phyloP scores from a whole-genome alignment of 176 grass and related monocot species.

The Triticum monococcum region DNA sequence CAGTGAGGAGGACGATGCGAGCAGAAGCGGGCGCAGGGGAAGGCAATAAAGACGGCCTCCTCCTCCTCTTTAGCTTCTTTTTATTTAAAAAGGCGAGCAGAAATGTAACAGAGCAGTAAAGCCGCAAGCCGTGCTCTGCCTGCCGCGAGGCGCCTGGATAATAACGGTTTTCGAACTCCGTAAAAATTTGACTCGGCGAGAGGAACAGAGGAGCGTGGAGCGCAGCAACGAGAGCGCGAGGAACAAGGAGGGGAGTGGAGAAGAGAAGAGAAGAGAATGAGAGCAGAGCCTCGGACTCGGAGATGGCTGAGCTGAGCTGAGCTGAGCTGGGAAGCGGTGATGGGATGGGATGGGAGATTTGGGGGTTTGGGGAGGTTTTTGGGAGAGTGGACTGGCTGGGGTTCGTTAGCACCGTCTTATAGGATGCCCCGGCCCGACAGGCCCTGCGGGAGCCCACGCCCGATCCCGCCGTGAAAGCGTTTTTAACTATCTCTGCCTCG shows the following conservation, averaged over 20 bases:
- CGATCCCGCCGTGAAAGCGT: slow-evolving; percentile 31
- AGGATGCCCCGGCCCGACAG: slow-evolving; percentile 49
- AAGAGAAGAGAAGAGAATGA: neutral
- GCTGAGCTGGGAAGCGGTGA: neutral
- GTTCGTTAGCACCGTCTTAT: slow-evolving; percentile 37
- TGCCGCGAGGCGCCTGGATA: slow-evolving; percentile 19
- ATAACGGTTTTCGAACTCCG: slow-evolving; percentile 61
- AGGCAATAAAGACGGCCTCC: slow-evolving; percentile 38
- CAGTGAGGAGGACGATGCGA: neutral
- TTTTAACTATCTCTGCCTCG: neutral
- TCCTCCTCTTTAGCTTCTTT: neutral
- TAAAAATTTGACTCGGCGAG: neutral
- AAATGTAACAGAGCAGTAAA: slow-evolving; percentile 36
- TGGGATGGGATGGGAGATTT: slow-evolving; percentile 34
- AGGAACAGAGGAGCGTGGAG: neutral
- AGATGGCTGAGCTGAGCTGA: neutral
- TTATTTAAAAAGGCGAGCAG: slow-evolving; percentile 30
- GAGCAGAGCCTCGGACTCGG: neutral
- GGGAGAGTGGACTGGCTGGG: slow-evolving; percentile 7
- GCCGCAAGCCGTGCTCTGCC: slow-evolving; percentile 25
- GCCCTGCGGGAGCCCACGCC: slow-evolving; percentile 43
- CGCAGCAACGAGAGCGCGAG: neutral
- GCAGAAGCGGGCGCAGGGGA: slow-evolving; percentile 20
- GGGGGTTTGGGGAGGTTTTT: slow-evolving; percentile 53
- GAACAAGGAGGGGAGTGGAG: slow-evolving; percentile 23